Evolutionary conservation across 257 asterid genomes (phyloP), one percentile per base, ranked within the genome.

Genomic region (Cordia subcordata): DNA sequence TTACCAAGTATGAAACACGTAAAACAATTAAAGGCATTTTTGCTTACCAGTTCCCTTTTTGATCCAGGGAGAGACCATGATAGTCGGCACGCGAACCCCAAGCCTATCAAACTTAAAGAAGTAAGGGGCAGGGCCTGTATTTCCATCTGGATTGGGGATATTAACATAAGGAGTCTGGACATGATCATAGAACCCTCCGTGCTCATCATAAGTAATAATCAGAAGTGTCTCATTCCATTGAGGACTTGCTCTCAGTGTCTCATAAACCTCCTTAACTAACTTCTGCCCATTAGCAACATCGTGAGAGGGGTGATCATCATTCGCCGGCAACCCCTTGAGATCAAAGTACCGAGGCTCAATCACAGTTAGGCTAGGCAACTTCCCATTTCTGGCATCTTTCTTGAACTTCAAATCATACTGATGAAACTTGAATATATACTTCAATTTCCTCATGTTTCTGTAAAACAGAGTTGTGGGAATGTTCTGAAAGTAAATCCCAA

Each of bases 11-110:
- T n/a, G n/a, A n/a, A 46, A 15, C 33, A 46, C n/a, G 45, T 14
- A 55, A n/a, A 56, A 46, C 17, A 50, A 38, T 52, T 4, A 8
- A 46, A 64, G 8, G 11, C 14, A 13, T 60, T 12, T 0, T 15
- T 66, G 49, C 71, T 62, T 63, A 88, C 96, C 94, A 1, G 82
- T 85, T 66, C 90, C 96, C 78, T 85, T 83, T 77, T 81, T 82
- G 88, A 88, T 85, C 96, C 96, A 88, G 42, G 96, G 95, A 51
- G 96, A 88, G 13, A 83, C 94, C 94, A 88, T 81, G 17, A 88
- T 82, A 0, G 95, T 85, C 0, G 96, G 95, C n/a, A 88, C 94
- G 20, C 95, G 90, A 75, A 88, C 96, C 11, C 95, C 96, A n/a
- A 88, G 90, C 65, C 96, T 45, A 64, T 88, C 95, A n/a, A 88